Percentiles rank a stretch among this genome's conserved stretches.
phyloP scores from a whole-genome alignment of 2,329 filamentous ascomycete species.

The Beauveria sp. region DNA sequence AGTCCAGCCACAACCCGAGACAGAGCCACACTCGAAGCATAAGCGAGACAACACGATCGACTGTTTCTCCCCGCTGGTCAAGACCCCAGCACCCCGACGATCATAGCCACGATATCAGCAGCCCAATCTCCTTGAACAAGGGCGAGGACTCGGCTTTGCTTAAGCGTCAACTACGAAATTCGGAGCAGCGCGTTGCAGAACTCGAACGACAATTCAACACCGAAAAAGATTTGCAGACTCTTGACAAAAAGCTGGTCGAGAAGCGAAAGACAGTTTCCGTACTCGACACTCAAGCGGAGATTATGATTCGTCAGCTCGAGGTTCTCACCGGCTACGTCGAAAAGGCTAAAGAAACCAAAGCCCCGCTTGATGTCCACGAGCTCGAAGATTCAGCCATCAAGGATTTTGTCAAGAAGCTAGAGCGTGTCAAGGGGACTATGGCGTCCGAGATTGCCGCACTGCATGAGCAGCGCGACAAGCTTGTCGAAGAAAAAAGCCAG shows the following conservation, averaged over 20 bases:
- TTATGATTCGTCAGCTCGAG: conserved; percentile 87
- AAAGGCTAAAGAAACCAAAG: conserved; percentile 73
- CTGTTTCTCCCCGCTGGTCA: conserved; percentile 62
- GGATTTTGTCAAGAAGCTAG: conserved; percentile 72
- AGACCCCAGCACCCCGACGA: conserved; percentile 58
- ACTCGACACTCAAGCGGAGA: conserved; percentile 87
- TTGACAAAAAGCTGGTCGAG: conserved; percentile 82
- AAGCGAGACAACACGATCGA: conserved; percentile 58
- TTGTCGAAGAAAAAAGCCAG: conserved; percentile 78
- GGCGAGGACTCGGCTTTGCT: conserved; percentile 60
- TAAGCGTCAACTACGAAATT: conserved; percentile 69
- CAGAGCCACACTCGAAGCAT: conserved; percentile 52
- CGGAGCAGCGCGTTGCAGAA: conserved; percentile 78
- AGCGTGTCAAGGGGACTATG: conserved; percentile 54
- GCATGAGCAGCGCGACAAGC: conserved; percentile 65
- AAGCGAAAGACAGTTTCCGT: conserved; percentile 95
- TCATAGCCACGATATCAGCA: conserved; percentile 58
- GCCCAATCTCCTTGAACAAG: conserved; percentile 58
- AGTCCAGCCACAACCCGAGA: conserved; percentile 39
- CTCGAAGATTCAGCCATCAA: conserved; percentile 88
- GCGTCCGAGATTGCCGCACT: conserved; percentile 51
- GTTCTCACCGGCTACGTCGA: conserved; percentile 84
- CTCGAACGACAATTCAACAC: conserved; percentile 69
- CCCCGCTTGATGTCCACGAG: conserved; percentile 70
- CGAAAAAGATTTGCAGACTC: conserved; percentile 60